A percentile compares a stretch with the other conserved stretches of the same genome.
These are phyloP conservation scores for Voacanga thouarsii DNA, from an alignment of 257 asterid genomes.

Conservation along the genomic window DNA sequence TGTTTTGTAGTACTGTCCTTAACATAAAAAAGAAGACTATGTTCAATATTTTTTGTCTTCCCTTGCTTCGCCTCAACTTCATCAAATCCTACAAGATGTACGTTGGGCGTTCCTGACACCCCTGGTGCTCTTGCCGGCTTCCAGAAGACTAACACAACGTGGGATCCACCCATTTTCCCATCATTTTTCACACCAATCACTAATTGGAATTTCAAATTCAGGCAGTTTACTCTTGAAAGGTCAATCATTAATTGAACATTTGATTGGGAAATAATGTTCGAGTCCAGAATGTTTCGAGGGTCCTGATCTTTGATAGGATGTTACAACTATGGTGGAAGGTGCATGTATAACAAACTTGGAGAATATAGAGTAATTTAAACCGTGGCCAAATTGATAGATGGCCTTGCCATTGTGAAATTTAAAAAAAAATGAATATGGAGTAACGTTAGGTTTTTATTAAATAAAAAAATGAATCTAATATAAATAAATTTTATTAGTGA, in stretches of 20 bases:
- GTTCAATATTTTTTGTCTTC: slow-evolving; percentile 4
- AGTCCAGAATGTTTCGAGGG: neutral
- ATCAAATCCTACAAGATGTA: slow-evolving; percentile 29
- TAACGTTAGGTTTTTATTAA: too few relatives aligned
- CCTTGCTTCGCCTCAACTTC: slow-evolving; percentile 19
- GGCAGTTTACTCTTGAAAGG: too few relatives aligned
- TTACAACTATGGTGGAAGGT: slow-evolving; percentile 21
- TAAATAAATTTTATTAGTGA: too few relatives aligned
- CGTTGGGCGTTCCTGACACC: slow-evolving; percentile 19
- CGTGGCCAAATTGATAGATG: slow-evolving; percentile 28
- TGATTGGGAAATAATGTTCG: neutral
- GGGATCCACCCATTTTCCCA: slow-evolving; percentile 24
- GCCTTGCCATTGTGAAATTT: slow-evolving; percentile 23
- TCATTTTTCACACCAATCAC: slow-evolving; percentile 24
- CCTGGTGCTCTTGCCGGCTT: slow-evolving; percentile 17
- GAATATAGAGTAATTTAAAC: slow-evolving; percentile 27
- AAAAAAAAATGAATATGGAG: too few relatives aligned
- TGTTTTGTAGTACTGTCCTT: too few relatives aligned
- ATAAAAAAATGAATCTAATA: too few relatives aligned
- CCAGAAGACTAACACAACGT: slow-evolving; percentile 33
- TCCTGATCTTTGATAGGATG: neutral
- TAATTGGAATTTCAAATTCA: slow-evolving; percentile 10
- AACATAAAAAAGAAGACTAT: too few relatives aligned
- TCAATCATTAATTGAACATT: too few relatives aligned
- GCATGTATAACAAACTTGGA: slow-evolving; percentile 22